A percentile compares a stretch with the other conserved stretches of the same genome.
Evolutionary conservation across 139 green algal species (phyloP).

Genomic region (Picochlorum sp.): DNA sequence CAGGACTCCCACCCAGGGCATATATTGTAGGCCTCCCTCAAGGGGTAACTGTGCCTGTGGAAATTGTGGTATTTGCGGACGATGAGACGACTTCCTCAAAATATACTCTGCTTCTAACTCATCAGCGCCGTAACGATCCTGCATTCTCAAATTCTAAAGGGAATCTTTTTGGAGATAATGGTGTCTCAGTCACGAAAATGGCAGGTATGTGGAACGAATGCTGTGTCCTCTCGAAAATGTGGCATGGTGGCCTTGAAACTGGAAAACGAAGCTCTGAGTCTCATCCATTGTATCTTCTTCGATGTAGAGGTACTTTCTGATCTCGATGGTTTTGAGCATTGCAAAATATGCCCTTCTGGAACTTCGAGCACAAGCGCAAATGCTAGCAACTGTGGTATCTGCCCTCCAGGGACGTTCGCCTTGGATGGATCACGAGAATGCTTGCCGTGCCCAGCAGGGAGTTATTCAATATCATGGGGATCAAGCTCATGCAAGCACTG

Average conservation of each 20-base stretch:
- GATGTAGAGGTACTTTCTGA: too few relatives aligned
- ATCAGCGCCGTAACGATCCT: not conserved
- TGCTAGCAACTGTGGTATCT: constrained; percentile 27
- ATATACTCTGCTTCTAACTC: constrained; percentile 20
- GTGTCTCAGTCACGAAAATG: too few relatives aligned
- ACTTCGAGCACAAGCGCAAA: constrained; percentile 25
- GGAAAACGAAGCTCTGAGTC: too few relatives aligned
- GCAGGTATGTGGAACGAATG: too few relatives aligned
- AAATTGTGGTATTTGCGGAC: constrained; percentile 40
- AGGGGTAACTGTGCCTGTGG: constrained; percentile 3
- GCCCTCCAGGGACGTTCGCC: constrained; percentile 23
- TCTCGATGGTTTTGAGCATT: constrained; percentile 8
- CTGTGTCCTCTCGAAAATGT: too few relatives aligned
- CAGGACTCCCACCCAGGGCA: too few relatives aligned
- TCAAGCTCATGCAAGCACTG: constrained; percentile 39
- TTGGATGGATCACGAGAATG: constrained; percentile 11
- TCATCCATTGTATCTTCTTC: too few relatives aligned
- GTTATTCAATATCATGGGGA: constrained; percentile 33
- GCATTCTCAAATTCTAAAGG: not conserved
- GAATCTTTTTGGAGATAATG: not conserved
- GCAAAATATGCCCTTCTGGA: constrained; percentile 26
- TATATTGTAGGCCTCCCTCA: constrained; percentile 27
- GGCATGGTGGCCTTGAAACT: too few relatives aligned
- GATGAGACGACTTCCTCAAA: constrained; percentile 33
- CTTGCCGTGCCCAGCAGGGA: constrained; percentile 22